A percentile compares a stretch with the other conserved stretches of the same genome.
These are phyloP conservation scores for Heracleum sosnowskyi DNA, from an alignment of 129 eudicot genomes.

Conservation along the genomic window DNA sequence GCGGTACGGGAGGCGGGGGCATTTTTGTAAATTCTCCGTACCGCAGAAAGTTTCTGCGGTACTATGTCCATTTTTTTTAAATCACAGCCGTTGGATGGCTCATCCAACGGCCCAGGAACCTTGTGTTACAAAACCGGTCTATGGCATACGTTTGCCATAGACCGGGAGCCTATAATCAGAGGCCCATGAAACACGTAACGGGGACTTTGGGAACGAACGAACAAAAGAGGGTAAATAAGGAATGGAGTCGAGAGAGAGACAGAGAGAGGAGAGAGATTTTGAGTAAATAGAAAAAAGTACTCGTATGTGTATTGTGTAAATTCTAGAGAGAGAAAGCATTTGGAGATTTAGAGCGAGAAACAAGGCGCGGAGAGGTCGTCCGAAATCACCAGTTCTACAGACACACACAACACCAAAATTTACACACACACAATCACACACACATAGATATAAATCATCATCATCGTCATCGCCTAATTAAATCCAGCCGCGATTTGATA, in stretches of 20 bases:
- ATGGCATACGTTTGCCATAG: too few species aligned
- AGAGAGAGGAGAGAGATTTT: not conserved
- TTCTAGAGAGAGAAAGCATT: constrained; percentile 17
- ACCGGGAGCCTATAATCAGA: too few species aligned
- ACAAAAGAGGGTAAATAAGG: too few species aligned
- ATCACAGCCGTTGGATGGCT: too few species aligned
- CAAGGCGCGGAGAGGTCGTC: constrained; percentile 84
- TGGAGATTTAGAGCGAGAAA: constrained; percentile 50
- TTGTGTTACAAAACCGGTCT: too few species aligned
- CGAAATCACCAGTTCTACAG: constrained; percentile 21
- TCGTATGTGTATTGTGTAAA: not conserved
- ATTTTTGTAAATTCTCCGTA: too few species aligned
- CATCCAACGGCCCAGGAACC: too few species aligned
- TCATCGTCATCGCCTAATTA: constrained; percentile 1
- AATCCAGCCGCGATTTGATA: constrained; percentile 6
- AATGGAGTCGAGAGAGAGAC: constrained; percentile 17
- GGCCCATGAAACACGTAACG: too few species aligned
- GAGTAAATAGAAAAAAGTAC: constrained; percentile 1
- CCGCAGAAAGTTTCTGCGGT: too few species aligned
- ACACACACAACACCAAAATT: not conserved
- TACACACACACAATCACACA: not conserved
- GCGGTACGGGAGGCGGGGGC: too few species aligned
- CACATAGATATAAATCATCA: not conserved
- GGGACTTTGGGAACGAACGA: too few species aligned
- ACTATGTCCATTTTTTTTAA: too few species aligned